Base-by-base conservation (phyloP, 1,284 basidiomycete genomes). In the Microbotryomycetes sp. region DNA sequence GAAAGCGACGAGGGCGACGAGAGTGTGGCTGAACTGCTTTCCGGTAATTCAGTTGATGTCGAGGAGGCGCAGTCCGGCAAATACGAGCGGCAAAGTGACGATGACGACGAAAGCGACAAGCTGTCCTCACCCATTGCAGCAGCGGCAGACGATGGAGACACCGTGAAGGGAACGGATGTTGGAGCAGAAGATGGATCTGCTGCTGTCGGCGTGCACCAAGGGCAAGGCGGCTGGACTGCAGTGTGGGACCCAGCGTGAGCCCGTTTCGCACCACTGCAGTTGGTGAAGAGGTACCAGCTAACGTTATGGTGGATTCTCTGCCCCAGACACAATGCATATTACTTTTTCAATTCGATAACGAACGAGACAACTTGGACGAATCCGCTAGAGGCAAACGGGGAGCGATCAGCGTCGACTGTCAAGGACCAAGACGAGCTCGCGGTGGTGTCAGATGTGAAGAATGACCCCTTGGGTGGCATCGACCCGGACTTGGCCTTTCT, bases 401-500 rank as follows among this genome's bases (percentile, higher is more conserved):
- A 41, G 47, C 26, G 30, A 26, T 18, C 21, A 24, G 1, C 21
- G 45, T 28, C 16, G 27, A 45, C 18, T 53, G 7, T 7, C 24
- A 59, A 50, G 45, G 35, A 49, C 29, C 28, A 30, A 27, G 52
- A 30, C 5, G 27, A 49, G 5, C 24, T 18, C 16, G 13, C 23
- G 16, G 46, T 46, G 27, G 45, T 24, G 27, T 47, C 53, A 24
- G 27, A 55, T 26, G 35, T 9, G 11, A 9, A 41, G 35, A 30
- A 41, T n/a, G 54, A 50, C 30, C 59, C 55, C 13, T 54, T 60
- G 4, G 66, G 65, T 9, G 65, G 60, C 13, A 71, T 72, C 45
- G 71, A 72, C 47, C 71, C 71, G 4, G 71, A 72, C 13, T 57
- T 72, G 21, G 70, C 67, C 4, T 72, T 63, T 60, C 61, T 72